phyloP scores from a whole-genome alignment of 345 rosid species.

The Nephelium lappaceum region DNA sequence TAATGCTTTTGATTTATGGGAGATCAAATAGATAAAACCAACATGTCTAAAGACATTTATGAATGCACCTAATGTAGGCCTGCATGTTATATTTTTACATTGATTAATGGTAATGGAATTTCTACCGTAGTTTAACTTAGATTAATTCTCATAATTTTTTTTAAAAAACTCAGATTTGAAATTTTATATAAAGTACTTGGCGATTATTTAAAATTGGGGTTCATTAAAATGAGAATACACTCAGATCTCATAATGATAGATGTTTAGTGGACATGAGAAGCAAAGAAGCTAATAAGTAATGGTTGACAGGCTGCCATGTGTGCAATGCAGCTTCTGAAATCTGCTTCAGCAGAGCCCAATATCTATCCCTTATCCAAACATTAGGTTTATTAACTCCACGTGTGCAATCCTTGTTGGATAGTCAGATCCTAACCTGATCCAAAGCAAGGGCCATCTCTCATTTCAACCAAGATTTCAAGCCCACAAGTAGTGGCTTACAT shows the following conservation, averaged over 20 bases:
- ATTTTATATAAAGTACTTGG: too few species aligned
- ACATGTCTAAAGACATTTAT: too few species aligned
- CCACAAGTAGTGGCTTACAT: conserved; percentile 30
- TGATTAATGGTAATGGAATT: too few species aligned
- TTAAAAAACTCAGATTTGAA: too few species aligned
- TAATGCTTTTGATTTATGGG: too few species aligned
- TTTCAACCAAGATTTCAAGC: conserved; percentile 30
- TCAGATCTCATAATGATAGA: neutral
- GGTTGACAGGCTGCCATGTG: conserved; percentile 41
- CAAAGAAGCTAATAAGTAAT: neutral
- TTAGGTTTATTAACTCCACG: conserved; percentile 37
- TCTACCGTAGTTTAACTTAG: too few species aligned
- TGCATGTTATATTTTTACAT: too few species aligned
- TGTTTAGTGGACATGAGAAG: conserved; percentile 4
- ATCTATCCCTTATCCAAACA: conserved; percentile 65
- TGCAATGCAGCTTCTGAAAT: neutral
- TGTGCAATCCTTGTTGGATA: conserved; percentile 67
- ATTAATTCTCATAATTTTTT: too few species aligned
- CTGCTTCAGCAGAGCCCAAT: conserved; percentile 6
- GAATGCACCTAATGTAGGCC: too few species aligned
- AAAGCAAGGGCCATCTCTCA: conserved; percentile 25
- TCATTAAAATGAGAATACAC: neutral
- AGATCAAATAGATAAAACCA: too few species aligned
- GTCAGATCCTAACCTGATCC: conserved; percentile 68
- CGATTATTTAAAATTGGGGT: too few species aligned